Conservation (phyloP, 73 alveolate genomes). For the Vitrella brassicaformis region DNA sequence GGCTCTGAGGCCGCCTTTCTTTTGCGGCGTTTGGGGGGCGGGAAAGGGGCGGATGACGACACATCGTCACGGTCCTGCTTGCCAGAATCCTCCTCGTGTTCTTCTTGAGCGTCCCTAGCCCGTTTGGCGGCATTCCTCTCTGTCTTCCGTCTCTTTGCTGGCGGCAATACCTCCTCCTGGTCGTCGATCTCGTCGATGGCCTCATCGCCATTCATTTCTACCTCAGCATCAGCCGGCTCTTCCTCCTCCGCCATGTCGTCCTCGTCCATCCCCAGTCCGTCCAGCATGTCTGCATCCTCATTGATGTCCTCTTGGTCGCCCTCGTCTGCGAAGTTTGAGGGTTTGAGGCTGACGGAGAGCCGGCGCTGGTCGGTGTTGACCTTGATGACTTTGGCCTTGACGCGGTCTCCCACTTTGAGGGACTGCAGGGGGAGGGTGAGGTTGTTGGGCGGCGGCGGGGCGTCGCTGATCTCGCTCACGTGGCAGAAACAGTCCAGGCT, state of each 20-base stretch:
- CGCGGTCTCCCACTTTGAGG: too few relatives aligned
- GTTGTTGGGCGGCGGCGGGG: too few relatives aligned
- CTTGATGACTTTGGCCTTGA: too few relatives aligned
- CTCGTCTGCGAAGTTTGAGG: slow-evolving; percentile 8
- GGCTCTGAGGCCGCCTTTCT: too few relatives aligned
- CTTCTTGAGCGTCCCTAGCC: too few relatives aligned
- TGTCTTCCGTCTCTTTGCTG: slow-evolving; percentile 10
- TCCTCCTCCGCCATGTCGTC: background rate
- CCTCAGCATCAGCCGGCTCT: background rate
- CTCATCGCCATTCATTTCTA: background rate
- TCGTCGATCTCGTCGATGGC: slow-evolving; percentile 7
- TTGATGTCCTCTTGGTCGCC: background rate
- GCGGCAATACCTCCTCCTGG: background rate
- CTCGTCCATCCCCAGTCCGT: background rate
- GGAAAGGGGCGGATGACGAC: too few relatives aligned
- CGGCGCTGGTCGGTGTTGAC: slow-evolving; percentile 7
- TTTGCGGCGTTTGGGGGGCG: too few relatives aligned
- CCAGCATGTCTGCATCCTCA: background rate
- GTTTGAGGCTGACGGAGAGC: slow-evolving; percentile 12
- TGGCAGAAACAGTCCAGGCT: slow-evolving; percentile 10
- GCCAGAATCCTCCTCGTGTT: too few relatives aligned
- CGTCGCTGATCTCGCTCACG: slow-evolving; percentile 25
- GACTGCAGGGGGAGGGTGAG: too few relatives aligned
- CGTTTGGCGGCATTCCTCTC: too few relatives aligned
- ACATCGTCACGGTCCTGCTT: too few relatives aligned